Conservation (phyloP, 2,329 filamentous ascomycete genomes). For the Orbilia javanica region DNA sequence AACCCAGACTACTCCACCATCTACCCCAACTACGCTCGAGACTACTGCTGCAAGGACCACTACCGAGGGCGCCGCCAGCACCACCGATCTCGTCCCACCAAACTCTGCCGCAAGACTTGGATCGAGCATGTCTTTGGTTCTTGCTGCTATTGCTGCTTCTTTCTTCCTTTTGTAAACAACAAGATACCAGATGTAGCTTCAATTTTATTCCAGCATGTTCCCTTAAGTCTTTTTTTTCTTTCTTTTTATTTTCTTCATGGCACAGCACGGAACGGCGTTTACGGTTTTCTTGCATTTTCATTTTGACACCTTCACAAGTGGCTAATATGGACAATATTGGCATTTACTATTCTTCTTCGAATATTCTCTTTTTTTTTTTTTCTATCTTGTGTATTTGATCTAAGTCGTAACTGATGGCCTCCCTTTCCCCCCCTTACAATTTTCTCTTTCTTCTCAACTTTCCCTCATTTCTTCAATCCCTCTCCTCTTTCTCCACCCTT, state of each 20-base stretch:
- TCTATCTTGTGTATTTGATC: slow-evolving; percentile 40
- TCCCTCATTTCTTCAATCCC: slow-evolving; percentile 22
- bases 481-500: neutral
- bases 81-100: slow-evolving; percentile 33
- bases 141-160: slow-evolving; percentile 58
- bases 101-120: slow-evolving; percentile 42
- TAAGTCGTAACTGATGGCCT: slow-evolving; percentile 26
- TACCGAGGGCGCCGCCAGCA: neutral
- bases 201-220: slow-evolving; percentile 48
- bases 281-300: slow-evolving; percentile 35
- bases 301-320: slow-evolving; percentile 34
- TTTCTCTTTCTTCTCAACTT: slow-evolving; percentile 23
- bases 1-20: slow-evolving; percentile 28
- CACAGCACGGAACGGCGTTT: slow-evolving; percentile 42
- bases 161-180: slow-evolving; percentile 53
- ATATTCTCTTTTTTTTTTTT: neutral
- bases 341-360: slow-evolving; percentile 14
- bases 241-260: neutral
- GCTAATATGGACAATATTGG: slow-evolving; percentile 24
- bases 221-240: too few relatives aligned
- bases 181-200: slow-evolving; percentile 39
- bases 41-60: slow-evolving; percentile 6
- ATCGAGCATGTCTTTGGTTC: slow-evolving; percentile 45
- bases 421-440: neutral
- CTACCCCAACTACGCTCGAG: slow-evolving; percentile 38